Conservation (phyloP, 2,329 filamentous ascomycete genomes). For the Aureobasidium sp. region DNA sequence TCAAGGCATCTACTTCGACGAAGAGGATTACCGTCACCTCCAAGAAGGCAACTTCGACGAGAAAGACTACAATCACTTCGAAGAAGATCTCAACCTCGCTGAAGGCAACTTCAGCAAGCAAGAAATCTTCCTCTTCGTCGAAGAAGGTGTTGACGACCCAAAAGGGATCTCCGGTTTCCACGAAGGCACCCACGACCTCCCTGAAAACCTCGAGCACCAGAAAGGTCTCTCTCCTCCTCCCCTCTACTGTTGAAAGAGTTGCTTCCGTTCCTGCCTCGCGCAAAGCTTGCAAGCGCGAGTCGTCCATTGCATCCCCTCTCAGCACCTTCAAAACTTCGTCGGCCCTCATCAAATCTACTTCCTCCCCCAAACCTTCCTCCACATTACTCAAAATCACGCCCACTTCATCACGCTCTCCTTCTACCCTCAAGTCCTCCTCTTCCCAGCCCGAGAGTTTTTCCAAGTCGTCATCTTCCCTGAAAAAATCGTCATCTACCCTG, state of each 20-base stretch:
- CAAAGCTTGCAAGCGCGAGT: slow-evolving; percentile 9
- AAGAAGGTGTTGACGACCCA: background rate
- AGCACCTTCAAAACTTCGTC: background rate
- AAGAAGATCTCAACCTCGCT: slow-evolving; percentile 4
- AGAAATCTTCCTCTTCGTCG: slow-evolving; percentile 4
- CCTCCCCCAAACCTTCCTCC: background rate
- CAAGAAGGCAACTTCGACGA: slow-evolving; percentile 8
- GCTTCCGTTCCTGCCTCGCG: background rate
- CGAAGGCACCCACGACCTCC: slow-evolving; percentile 7
- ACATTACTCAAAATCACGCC: background rate
- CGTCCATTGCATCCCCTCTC: background rate
- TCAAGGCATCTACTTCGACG: slow-evolving; percentile 4
- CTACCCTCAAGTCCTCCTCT: background rate
- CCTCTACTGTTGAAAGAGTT: slow-evolving; percentile 7
- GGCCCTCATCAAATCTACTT: background rate
- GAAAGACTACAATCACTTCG: background rate
- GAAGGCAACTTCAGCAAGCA: slow-evolving; percentile 8
- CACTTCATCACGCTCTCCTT: background rate
- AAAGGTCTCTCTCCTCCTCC: slow-evolving; percentile 6
- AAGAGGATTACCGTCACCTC: slow-evolving; percentile 7
- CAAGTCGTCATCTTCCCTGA: background rate
- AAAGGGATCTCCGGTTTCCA: background rate
- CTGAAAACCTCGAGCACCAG: slow-evolving; percentile 7
- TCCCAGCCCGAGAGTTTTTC: background rate
- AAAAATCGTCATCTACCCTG: slow-evolving; percentile 11